Percentiles rank a stretch among this genome's conserved stretches.
These are phyloP conservation scores for Termitomyces sp. DNA, from an alignment of 768 basidiomycete genomes.

Conservation along the genomic window DNA sequence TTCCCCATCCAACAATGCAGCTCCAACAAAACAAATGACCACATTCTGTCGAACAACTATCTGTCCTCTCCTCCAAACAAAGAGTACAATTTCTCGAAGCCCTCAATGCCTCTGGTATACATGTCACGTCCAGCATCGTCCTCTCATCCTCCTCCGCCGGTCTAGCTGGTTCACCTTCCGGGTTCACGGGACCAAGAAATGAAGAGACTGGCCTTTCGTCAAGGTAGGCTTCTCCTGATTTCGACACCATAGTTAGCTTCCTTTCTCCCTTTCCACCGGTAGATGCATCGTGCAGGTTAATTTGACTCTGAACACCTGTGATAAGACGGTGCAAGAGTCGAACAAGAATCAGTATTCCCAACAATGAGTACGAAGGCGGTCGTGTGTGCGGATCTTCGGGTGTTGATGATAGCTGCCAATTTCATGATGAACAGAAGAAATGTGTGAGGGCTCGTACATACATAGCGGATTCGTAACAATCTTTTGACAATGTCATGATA, in stretches of 20 bases:
- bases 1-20: constrained; percentile 84
- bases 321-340: constrained; percentile 61
- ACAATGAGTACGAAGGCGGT: constrained; percentile 82
- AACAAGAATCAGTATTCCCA: constrained; percentile 66
- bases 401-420: constrained; percentile 59
- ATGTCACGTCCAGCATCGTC: constrained; percentile 55
- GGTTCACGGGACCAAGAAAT: constrained; percentile 43
- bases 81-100: constrained; percentile 71
- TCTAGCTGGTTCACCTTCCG: constrained; percentile 46
- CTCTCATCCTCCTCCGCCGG: constrained; percentile 67
- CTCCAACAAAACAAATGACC: constrained; percentile 90
- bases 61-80: constrained; percentile 80
- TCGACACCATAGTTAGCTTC: constrained; percentile 18
- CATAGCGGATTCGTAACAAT: constrained; percentile 63
- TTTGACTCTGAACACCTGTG: constrained; percentile 30
- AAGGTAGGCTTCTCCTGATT: constrained; percentile 35
- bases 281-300: constrained; percentile 7
- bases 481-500: constrained; percentile 73
- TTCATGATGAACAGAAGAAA: background rate
- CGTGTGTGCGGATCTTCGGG: constrained; percentile 65
- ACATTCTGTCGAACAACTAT: constrained; percentile 80
- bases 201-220: constrained; percentile 58
- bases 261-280: constrained; percentile 26
- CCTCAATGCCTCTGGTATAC: constrained; percentile 46
- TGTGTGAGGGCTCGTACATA: constrained; percentile 20